Evolutionary conservation across 169 alveolate species (phyloP), one percentile per base, ranked within the genome.

Genomic region (Theileria luwenshuni): DNA sequence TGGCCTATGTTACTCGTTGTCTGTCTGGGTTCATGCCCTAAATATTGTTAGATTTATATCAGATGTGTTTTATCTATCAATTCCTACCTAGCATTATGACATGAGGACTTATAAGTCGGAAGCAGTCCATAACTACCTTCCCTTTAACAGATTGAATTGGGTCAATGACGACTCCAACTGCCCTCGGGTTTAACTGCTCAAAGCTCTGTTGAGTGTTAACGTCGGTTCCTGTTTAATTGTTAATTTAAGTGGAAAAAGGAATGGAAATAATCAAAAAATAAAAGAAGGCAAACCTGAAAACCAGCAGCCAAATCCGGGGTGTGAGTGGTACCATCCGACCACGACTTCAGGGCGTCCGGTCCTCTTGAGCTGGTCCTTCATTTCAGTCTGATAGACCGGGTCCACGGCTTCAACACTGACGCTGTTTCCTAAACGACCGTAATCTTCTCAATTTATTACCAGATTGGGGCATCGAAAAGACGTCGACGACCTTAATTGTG

Each of bases 221-320:
- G 90, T 98, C 99, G 62, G 99, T 95, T 54, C 98, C 98, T 86
- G 51, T 10, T 42, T 23, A 3, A 35, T 1, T 19, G n/a, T 12
- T 35, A 13, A 54, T 32, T 13, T 35, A 13, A n/a, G 15, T 64
- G 25, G 21, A 0, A 1, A 0, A 0, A 21, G n/a, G 13, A 38
- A 10, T 1, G 17, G 25, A 0, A 3, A 47, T 33, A n/a, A 2
- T 3, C 19, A 1, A 19, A 1, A 7, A 25, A 28, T 65, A 69
- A 64, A n/a, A 32, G 21, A 3, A 43, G n/a, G 32, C 19, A 41
- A 77, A 64, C 95, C 96, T 19, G 99, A 96, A 63, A 98, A 91
- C 99, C 99, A 98, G 76, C 99, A 96, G 10, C 99, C 99, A 79
- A 96, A 98, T 32, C 99, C 99, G 0, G 99, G 99, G 87, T 98